Evolutionary conservation across 2,329 filamentous ascomycete genomes (phyloP), one percentile per base, ranked within the genome.

Genomic region (Hymenoscyphus linearis): DNA sequence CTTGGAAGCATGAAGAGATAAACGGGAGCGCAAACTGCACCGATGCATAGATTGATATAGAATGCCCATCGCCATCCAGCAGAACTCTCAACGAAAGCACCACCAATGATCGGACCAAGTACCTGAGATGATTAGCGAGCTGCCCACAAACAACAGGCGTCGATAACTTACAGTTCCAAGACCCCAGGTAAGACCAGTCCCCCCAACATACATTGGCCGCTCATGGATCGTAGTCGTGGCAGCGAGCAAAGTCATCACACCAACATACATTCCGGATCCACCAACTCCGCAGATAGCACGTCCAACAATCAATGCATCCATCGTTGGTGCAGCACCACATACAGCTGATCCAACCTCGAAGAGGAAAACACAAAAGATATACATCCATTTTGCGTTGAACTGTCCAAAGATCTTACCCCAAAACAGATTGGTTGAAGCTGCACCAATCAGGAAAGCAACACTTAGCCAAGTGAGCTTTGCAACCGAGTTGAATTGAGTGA

Each of bases 21-120:
- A 26, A 80, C 73, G 1, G 72, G 64, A 22, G 74, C 70, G n/a
- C 74, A 75, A 2, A 71, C 69, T 31, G 66, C 78, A 7, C 73
- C 82, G 0, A 80, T 75, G 54, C 80, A 71, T 0, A 85, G 74
- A 65, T 85, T 86, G 73, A 86, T 79, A 66, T 86, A 86, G 60
- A 81, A 81, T 0, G 72, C 73, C 75, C 76, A 80, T 52, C 80
- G 64, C 80, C 79, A 82, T 0, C 74, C 76, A 0, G 74, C 78
- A 0, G 71, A 61, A 26, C 34, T 57, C 27, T 76, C 75, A 5
- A 72, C 72, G 50, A 82, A 80, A 0, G 75, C 77, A 18, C 79
- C 79, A 16, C 79, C 79, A 13, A 81, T 70, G 12, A 82, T 71
- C 0, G 79, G 80, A 0, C 80, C 80, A 1, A 82, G 67, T 4